A percentile compares a stretch with the other conserved stretches of the same genome.
Conservation (phyloP, 805 yeast species). For the Candida nitratophila region DNA sequence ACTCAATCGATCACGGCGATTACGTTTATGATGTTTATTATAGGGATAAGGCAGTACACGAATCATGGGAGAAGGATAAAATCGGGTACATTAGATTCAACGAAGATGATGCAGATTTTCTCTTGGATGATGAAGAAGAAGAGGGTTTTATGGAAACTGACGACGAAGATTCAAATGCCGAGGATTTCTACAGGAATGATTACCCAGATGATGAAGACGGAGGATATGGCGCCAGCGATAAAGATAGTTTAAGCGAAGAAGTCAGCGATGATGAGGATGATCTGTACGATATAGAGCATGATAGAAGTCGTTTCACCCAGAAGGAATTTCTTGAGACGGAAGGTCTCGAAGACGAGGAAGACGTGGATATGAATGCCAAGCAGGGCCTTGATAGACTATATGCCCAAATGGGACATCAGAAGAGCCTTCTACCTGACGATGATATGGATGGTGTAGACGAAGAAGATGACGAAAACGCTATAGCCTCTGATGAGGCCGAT, state of each 20-base stretch:
- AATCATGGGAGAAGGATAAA: slow-evolving; percentile 27
- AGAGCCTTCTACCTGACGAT: slow-evolving; percentile 1
- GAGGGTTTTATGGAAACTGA: slow-evolving; percentile 33
- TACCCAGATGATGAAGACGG: slow-evolving; percentile 93
- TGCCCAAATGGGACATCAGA: slow-evolving; percentile 5
- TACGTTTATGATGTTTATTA: slow-evolving; percentile 90
- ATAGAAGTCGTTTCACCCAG: slow-evolving; percentile 22
- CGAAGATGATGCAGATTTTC: slow-evolving; percentile 38
- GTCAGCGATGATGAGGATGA: slow-evolving; percentile 35
- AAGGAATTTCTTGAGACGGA: slow-evolving; percentile 21
- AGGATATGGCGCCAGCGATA: slow-evolving; percentile 25
- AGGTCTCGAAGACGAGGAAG: slow-evolving; percentile 18
- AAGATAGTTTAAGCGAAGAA: slow-evolving; percentile 32
- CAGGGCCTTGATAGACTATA: slow-evolving; percentile 28
- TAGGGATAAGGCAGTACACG: slow-evolving; percentile 47
- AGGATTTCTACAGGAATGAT: slow-evolving; percentile 85
- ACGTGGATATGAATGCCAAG: background rate
- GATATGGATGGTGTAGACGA: slow-evolving; percentile 6
- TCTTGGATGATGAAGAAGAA: slow-evolving; percentile 32
- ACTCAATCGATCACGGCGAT: slow-evolving; percentile 31
- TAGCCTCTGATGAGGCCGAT: slow-evolving; percentile 8
- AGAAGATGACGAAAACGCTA: slow-evolving; percentile 5
- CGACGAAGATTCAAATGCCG: slow-evolving; percentile 86
- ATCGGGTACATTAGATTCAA: slow-evolving; percentile 49
- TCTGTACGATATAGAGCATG: slow-evolving; percentile 26